Conservation (phyloP, 345 rosid genomes). For the Eutrema yunnanense region DNA sequence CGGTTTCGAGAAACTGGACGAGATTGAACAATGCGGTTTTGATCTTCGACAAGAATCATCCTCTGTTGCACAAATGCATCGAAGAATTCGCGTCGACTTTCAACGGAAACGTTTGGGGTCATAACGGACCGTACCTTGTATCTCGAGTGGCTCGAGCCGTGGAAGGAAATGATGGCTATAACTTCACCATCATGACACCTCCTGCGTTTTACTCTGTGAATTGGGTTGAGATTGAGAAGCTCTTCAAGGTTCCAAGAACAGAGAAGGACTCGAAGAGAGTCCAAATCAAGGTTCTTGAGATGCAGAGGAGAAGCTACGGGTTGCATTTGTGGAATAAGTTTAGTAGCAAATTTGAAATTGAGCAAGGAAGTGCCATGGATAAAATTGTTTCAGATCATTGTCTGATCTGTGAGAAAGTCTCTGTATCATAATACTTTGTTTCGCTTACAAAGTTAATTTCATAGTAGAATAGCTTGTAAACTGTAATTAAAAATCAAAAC, state of each 20-base stretch:
- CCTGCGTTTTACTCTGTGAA: constrained; percentile 60
- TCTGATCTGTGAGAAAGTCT: constrained; percentile 20
- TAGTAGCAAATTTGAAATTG: constrained; percentile 32
- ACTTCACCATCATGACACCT: constrained; percentile 51
- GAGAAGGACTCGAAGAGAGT: constrained; percentile 41
- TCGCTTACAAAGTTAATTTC: background rate
- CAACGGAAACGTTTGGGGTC: constrained; percentile 71
- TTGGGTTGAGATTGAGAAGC: constrained; percentile 48
- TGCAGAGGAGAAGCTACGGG: constrained; percentile 32
- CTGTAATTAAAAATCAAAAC: constrained; percentile 9
- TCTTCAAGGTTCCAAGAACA: constrained; percentile 44
- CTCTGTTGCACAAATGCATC: constrained; percentile 45
- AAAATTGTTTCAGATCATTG: constrained; percentile 39
- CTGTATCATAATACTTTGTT: background rate
- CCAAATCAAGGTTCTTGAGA: constrained; percentile 19
- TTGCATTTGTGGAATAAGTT: constrained; percentile 51
- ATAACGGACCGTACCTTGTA: constrained; percentile 67
- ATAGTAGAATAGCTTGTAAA: constrained; percentile 7
- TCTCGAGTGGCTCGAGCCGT: constrained; percentile 47
- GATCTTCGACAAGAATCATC: constrained; percentile 51
- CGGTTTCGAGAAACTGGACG: constrained; percentile 49
- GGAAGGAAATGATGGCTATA: constrained; percentile 26
- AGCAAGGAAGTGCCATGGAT: constrained; percentile 40
- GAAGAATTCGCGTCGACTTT: constrained; percentile 58
- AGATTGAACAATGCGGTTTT: constrained; percentile 61